These are phyloP conservation scores for Nicotiana tabacum DNA, from an alignment of 257 asterid genomes.

Conservation along the genomic window DNA sequence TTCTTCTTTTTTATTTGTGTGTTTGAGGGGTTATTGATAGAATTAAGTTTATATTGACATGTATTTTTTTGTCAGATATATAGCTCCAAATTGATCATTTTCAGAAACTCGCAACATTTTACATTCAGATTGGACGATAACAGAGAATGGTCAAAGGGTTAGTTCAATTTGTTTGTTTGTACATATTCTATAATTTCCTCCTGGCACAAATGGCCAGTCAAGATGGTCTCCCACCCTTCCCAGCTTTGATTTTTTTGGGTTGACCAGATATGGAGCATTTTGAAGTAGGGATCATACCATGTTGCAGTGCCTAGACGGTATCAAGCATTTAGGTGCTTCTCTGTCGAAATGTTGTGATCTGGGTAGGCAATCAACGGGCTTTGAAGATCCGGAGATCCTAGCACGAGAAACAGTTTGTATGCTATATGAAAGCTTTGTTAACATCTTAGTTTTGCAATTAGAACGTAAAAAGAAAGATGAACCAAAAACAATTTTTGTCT, in stretches of 20 bases:
- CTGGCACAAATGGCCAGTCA: neutral
- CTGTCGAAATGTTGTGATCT: slow-evolving; percentile 77
- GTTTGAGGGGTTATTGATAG: neutral
- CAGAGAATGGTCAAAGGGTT: slow-evolving; percentile 85
- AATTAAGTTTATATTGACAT: neutral
- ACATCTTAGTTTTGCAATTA: neutral
- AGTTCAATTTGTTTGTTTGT: slow-evolving; percentile 13
- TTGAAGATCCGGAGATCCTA: slow-evolving; percentile 90
- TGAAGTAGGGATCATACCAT: slow-evolving; percentile 64
- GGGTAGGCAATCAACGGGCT: slow-evolving; percentile 60
- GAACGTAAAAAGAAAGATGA: neutral
- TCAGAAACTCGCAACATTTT: slow-evolving; percentile 6
- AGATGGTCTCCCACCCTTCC: neutral
- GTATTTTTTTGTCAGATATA: slow-evolving; percentile 1
- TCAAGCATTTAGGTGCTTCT: slow-evolving; percentile 83
- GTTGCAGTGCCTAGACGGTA: slow-evolving; percentile 90
- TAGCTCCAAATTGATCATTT: neutral
- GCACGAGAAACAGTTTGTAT: slow-evolving; percentile 97
- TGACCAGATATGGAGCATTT: slow-evolving; percentile 75
- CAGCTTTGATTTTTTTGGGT: neutral
- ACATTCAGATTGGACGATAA: slow-evolving; percentile 20
- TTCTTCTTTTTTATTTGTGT: neutral
- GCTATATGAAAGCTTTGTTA: slow-evolving; percentile 21
- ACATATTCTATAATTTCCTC: neutral
- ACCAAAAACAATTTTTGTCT: neutral